phyloP scores from a whole-genome alignment of 169 alveolate genomes.

The Cryptosporidium baileyi region DNA sequence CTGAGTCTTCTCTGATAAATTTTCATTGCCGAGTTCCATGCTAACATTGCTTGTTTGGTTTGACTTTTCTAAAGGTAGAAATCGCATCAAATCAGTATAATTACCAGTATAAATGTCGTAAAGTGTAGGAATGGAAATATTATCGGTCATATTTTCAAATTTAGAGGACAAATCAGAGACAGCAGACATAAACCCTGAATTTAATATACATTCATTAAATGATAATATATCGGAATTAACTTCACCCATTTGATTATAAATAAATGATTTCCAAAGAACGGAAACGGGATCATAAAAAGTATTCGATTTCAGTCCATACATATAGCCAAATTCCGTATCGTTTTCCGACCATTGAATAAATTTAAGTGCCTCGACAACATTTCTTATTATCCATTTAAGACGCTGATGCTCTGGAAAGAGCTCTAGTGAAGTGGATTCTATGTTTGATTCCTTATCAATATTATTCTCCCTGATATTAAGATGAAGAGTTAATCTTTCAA shows the following conservation, averaged over 20 bases:
- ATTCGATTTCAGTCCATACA: slow-evolving; percentile 26
- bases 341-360: slow-evolving; percentile 33
- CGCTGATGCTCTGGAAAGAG: slow-evolving; percentile 32
- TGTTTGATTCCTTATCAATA: not conserved
- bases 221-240: slow-evolving; percentile 22
- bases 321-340: slow-evolving; percentile 46
- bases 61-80: no score
- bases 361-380: slow-evolving; percentile 28
- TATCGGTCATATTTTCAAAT: not conserved
- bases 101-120: slow-evolving; percentile 17
- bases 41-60: no score
- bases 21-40: no score
- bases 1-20: not conserved
- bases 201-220: not conserved
- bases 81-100: no score
- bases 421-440: not conserved
- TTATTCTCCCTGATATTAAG: slow-evolving; percentile 2
- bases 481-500: slow-evolving; percentile 24
- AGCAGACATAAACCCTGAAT: not conserved
- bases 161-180: not conserved
- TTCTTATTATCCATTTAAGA: not conserved
- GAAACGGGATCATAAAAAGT: slow-evolving; percentile 34
- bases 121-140: not conserved
- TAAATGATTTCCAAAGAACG: slow-evolving; percentile 12
- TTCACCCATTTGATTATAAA: slow-evolving; percentile 6